Conservation (phyloP, 2,329 filamentous ascomycete species). For the Fusarium sp. region DNA sequence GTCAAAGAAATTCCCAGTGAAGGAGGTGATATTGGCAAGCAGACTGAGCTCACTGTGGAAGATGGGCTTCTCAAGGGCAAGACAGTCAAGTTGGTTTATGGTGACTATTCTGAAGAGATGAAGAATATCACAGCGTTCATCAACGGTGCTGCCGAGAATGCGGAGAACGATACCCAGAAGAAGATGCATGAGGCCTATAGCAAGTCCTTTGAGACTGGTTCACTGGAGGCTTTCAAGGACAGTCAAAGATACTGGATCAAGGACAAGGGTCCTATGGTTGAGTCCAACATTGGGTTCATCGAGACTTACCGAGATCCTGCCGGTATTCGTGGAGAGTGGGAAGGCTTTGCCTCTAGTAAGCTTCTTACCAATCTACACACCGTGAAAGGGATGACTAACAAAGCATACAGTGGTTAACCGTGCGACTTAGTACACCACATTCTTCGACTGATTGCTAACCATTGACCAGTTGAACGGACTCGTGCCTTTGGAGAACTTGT, state of each 20-base stretch:
- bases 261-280: conserved; percentile 83
- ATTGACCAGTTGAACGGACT: conserved; percentile 78
- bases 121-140: conserved; percentile 74
- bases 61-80: conserved; percentile 73
- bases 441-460: not conserved
- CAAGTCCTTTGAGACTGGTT: conserved; percentile 80
- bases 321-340: conserved; percentile 85
- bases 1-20: conserved; percentile 68
- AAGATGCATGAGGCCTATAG: conserved; percentile 81
- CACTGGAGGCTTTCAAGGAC: conserved; percentile 82
- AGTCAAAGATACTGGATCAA: conserved; percentile 85
- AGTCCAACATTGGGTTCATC: conserved; percentile 86
- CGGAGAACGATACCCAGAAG: conserved; percentile 79
- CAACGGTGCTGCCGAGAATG: conserved; percentile 75
- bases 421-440: conserved; percentile 36
- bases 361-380: not conserved
- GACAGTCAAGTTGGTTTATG: conserved; percentile 78
- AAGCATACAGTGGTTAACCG: conserved; percentile 73
- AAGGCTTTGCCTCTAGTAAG: conserved; percentile 79
- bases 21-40: conserved; percentile 77
- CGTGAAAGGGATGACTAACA: conserved; percentile 35
- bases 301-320: conserved; percentile 88
- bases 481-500: conserved; percentile 89
- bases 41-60: conserved; percentile 69
- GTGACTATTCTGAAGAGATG: conserved; percentile 81